Evolutionary conservation across 306 rosid genomes (phyloP), one percentile per base, ranked within the genome.

Genomic region (Parietaria judaica): DNA sequence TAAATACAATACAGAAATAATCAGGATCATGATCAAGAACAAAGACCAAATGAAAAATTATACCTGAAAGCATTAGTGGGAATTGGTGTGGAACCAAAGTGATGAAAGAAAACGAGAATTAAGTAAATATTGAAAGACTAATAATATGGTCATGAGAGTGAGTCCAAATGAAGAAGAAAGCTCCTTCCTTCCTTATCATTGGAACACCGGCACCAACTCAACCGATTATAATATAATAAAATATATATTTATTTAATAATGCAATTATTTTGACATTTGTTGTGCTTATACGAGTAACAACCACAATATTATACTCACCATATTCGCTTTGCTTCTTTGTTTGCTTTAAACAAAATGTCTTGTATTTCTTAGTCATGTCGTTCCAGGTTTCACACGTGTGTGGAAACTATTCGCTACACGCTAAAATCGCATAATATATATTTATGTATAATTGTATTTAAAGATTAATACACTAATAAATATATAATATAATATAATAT

Each of bases 191-290:
- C 74, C 96, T 79, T 86, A 79, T 90, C 80, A 87, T 87, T 83
- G 96, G 86, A 85, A 77, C 95, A 81, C 60, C 72, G 80, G 75
- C 67, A 85, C 85, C 97, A 76, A 81, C 91, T 83, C 81, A 76
- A 58, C 16, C 65, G 81, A 69, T 41, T 64, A 66, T 73, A 62
- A 23, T 66, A 68, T 56, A 23, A 69, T n/a, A n/a, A n/a, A n/a
- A n/a, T n/a, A n/a, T n/a, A n/a, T 65, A 64, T 61, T 54, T 68
- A 70, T 60, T 34, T 35, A 56, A 67, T 10, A 48, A 59, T 64
- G 9, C 53, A 70, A 51, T 74, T 36, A 55, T 52, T 55, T 41
- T 67, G 60, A 58, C 61, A 66, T 70, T 69, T 66, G 48, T 68
- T 47, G 48, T 47, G 35, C 34, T 55, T 62, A 13, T 3, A 48